These are phyloP conservation scores for Golubevia pallescens DNA, from an alignment of 1,284 basidiomycete species.

Conservation along the genomic window DNA sequence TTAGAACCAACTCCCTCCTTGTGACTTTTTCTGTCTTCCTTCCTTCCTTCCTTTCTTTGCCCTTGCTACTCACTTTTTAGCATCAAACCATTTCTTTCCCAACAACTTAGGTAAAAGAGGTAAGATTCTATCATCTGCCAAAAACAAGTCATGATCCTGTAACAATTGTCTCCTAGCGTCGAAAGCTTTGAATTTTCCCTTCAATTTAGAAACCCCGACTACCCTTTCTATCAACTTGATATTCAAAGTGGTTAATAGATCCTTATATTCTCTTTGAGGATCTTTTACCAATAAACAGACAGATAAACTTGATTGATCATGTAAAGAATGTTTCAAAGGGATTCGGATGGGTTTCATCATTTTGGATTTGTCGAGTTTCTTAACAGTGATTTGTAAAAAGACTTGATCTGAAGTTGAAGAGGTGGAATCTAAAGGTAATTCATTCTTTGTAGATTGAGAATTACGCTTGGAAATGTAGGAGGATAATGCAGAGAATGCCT, in stretches of 20 bases:
- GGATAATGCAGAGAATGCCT: conserved; percentile 48
- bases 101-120: conserved; percentile 84
- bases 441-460: neutral
- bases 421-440: conserved; percentile 34
- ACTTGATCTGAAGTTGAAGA: conserved; percentile 35
- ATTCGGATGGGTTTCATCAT: conserved; percentile 52
- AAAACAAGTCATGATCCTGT: conserved; percentile 87
- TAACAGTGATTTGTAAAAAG: conserved; percentile 47
- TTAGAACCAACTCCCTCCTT: no score
- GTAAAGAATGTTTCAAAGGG: conserved; percentile 78
- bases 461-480: conserved; percentile 22
- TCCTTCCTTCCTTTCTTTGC: no score
- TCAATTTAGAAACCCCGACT: conserved; percentile 74
- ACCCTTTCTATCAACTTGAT: conserved; percentile 89
- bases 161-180: conserved; percentile 85
- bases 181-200: conserved; percentile 69
- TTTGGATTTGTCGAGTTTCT: conserved; percentile 26
- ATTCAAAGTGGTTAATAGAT: conserved; percentile 77
- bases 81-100: conserved; percentile 88
- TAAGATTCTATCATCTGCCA: conserved; percentile 88
- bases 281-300: conserved; percentile 94
- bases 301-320: conserved; percentile 77
- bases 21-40: no score
- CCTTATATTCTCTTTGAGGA: conserved; percentile 94
- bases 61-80: conserved; percentile 77